Percentiles rank a stretch among this genome's conserved stretches.
Conservation (phyloP, 805 yeast genomes). For the Ogataea pilisensis region DNA sequence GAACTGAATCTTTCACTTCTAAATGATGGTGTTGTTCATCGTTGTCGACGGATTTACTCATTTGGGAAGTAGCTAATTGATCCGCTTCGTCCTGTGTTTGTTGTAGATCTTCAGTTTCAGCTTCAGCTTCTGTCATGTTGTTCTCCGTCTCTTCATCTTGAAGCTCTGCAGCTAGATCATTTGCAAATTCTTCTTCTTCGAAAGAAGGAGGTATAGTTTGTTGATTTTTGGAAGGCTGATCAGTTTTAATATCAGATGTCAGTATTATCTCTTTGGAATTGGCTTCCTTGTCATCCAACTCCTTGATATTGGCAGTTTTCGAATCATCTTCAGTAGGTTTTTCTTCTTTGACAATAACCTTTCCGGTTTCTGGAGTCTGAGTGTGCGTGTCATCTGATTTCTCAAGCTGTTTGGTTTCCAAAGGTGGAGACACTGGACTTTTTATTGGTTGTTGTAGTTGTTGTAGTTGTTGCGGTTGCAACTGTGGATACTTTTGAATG, state of each 20-base stretch:
- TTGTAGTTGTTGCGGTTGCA: neutral
- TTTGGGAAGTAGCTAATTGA: neutral
- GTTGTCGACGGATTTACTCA: neutral
- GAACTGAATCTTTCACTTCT: neutral
- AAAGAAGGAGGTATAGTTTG: neutral
- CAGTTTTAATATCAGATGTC: neutral
- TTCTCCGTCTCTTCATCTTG: neutral
- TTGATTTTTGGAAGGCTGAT: neutral
- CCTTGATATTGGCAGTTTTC: neutral
- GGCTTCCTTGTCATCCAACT: neutral
- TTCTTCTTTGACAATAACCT: neutral
- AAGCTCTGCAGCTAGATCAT: neutral
- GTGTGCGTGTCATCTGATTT: too few species aligned
- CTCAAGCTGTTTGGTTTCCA: too few species aligned
- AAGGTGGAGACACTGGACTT: neutral
- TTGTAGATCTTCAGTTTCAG: neutral
- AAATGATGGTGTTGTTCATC: too few species aligned
- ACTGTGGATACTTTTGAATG: neutral
- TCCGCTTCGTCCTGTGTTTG: slow-evolving; percentile 3
- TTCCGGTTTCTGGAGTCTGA: neutral
- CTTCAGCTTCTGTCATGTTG: neutral
- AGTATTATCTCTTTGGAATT: neutral
- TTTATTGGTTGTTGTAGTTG: neutral
- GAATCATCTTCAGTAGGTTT: neutral
- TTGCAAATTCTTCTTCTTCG: neutral